Evolutionary conservation across 2,329 filamentous ascomycete species (phyloP).

Genomic region (Aspergillus sp.): DNA sequence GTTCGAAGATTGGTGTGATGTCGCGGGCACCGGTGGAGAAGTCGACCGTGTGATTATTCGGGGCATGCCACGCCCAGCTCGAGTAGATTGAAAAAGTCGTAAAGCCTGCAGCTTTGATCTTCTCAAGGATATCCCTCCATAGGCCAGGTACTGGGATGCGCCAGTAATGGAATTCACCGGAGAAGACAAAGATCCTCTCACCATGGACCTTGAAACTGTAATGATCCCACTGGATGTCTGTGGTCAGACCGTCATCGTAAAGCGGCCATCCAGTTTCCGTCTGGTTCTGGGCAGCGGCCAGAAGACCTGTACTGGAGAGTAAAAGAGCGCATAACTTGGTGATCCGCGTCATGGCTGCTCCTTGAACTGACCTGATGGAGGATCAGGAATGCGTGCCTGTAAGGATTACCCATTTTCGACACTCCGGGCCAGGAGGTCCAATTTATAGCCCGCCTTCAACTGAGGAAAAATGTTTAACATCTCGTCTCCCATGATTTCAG

Average conservation of each 20-base stretch:
- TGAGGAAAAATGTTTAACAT: not conserved
- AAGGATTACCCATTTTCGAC: not conserved
- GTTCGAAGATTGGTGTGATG: slow-evolving; percentile 54
- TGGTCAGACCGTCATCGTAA: slow-evolving; percentile 51
- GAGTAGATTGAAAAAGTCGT: slow-evolving; percentile 52
- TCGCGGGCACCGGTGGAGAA: slow-evolving; percentile 57
- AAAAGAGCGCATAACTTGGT: slow-evolving; percentile 10
- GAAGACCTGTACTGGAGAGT: slow-evolving; percentile 14
- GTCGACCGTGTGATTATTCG: slow-evolving; percentile 49
- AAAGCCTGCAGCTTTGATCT: slow-evolving; percentile 55
- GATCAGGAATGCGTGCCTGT: not conserved
- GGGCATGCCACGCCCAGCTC: slow-evolving; percentile 53
- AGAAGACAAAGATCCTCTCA: slow-evolving; percentile 54
- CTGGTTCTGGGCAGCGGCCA: slow-evolving; percentile 18
- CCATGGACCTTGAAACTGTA: slow-evolving; percentile 56
- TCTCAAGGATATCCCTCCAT: slow-evolving; percentile 55
- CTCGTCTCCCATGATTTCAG: not conserved
- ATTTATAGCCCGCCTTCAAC: not conserved
- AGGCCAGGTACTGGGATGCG: slow-evolving; percentile 53
- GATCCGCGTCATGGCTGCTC: slow-evolving; percentile 15
- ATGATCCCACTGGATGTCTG: slow-evolving; percentile 54
- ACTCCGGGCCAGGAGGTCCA: not conserved
- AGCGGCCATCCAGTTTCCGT: slow-evolving; percentile 45
- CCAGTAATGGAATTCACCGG: slow-evolving; percentile 58
- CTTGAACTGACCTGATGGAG: not conserved